Evolutionary conservation across 768 basidiomycete genomes (phyloP).

Genomic region (Tulasnella sp.): DNA sequence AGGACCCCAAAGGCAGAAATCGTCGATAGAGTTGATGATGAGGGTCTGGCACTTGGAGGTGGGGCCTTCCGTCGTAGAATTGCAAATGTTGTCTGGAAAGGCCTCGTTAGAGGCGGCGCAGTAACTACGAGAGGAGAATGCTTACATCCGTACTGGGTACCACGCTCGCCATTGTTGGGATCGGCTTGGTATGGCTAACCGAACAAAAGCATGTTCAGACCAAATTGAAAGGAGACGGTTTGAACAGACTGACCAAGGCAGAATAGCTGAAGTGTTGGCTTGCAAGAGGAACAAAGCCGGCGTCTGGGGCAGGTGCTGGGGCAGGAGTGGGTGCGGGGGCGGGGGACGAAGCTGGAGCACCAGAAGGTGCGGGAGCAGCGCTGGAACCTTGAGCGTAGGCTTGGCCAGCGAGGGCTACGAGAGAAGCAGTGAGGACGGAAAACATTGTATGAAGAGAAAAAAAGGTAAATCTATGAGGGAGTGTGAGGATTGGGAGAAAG

Average conservation of each 20-base stretch:
- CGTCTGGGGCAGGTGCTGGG: background rate
- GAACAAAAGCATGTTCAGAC: background rate
- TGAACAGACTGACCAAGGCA: background rate
- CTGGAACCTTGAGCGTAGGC: background rate
- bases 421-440: background rate
- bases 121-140: background rate
- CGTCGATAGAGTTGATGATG: conserved; percentile 43
- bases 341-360: background rate
- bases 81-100: conserved; percentile 42
- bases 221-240: background rate
- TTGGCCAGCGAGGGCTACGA: conserved; percentile 4
- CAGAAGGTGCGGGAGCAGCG: background rate
- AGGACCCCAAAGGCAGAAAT: conserved; percentile 23
- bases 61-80: conserved; percentile 49
- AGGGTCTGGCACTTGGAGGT: conserved; percentile 58
- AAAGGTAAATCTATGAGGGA: background rate
- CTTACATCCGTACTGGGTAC: conserved; percentile 41
- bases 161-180: conserved; percentile 33
- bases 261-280: conserved; percentile 14
- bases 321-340: background rate
- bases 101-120: background rate
- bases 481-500: conserved; percentile 2
- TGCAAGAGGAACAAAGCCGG: background rate
- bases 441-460: background rate
- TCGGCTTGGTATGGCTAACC: conserved; percentile 26